Base-by-base conservation (phyloP, 768 basidiomycete species). In the Boletus rex-veris region DNA sequence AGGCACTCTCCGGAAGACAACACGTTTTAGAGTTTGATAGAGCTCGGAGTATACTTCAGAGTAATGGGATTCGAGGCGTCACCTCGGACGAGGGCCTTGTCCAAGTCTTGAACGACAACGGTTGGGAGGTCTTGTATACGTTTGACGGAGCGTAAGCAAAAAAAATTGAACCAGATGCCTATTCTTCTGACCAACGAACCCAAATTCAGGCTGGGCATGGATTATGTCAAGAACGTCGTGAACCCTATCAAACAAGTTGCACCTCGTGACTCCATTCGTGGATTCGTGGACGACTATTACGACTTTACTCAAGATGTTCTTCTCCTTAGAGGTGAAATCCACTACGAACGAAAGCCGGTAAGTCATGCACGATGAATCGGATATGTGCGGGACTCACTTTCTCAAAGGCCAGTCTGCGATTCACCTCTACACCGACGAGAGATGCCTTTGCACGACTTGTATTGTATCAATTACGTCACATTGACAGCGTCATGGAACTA, bases 211-310 rank as follows among this genome's bases (percentile, higher is more conserved):
- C 63, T 71, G n/a, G 70, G 74, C 16, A 73, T 76, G 74, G 77
- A 78, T 19, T 74, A 58, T 55, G 69, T 75, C 21, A 76, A 78
- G 59, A 71, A 73, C 18, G 74, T 77, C 33, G 72, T 74, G 11
- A 61, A 63, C 35, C 74, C 76, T 7, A 62, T 73, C 48, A 66
- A 57, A 36, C 71, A 76, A 60, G 70, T 74, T 51, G 70, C 64
- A 7, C 72, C 68, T 7, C 69, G 67, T 38, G 60, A 65, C 41
- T 65, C 67, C 1, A 67, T 79, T 54, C 70, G 70, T 18, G 77
- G 77, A 21, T 71, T 71, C 41, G 56, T 60, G 30, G 77, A 78
- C 24, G 77, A 78, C 53, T 78, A 70, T 42, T 57, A 60, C 40
- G 51, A 61, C 21, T 38, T 68, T 43, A 58, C 65, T 3, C 67